Evolutionary conservation across 352 stramenopile genomes (phyloP), one percentile per base, ranked within the genome.

Genomic region (Globisporangium heterothallicum): DNA sequence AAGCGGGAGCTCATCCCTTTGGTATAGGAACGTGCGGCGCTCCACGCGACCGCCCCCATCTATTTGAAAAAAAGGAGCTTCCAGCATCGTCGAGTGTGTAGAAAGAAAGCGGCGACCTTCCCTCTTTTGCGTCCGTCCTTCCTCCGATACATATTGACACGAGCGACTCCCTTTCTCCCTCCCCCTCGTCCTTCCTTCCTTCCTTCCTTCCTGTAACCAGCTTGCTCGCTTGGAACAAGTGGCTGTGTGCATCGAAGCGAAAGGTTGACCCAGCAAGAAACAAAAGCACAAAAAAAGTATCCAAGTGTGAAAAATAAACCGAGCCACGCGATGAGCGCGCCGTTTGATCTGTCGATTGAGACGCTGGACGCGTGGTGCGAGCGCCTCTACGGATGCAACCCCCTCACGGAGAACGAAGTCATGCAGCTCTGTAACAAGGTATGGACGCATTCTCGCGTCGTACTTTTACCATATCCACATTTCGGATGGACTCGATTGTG

Each of bases 331-430:
- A 84, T 72, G 58, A 87, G 74, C 61, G 71, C 73, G 54, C 60
- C 72, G 13, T 86, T 84, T 59, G 80, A 91, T 18, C 61, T 93
- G 58, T 88, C 80, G 36, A 82, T 93, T 62, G 78, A 84, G 24
- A 92, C 81, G 60, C 69, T 99, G 18, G 96, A 99, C 63, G 70
- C 79, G 32, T 99, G 95, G 92, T 93, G 97, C 59, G 81, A 96
- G 42, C 95, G 97, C 66, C 74, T 99, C 21, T 81, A 96, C 29
- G 72, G 84, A 21, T 98, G 96, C 63, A 97, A 94, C 22, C 93
- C 93, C 3, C 72, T 99, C 38, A 91, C 88, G 10, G 95, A 99
- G 74, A 88, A 86, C 32, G 91, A 99, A 65, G 93, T 99, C 34
- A 95, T 97, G 69, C 72, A 86, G 42, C 77, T 99, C 32, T 98